A percentile compares a stretch with the other conserved stretches of the same genome.
phyloP scores from a whole-genome alignment of 1,139 yeast genomes.

The Saccharomyces hybrid region DNA sequence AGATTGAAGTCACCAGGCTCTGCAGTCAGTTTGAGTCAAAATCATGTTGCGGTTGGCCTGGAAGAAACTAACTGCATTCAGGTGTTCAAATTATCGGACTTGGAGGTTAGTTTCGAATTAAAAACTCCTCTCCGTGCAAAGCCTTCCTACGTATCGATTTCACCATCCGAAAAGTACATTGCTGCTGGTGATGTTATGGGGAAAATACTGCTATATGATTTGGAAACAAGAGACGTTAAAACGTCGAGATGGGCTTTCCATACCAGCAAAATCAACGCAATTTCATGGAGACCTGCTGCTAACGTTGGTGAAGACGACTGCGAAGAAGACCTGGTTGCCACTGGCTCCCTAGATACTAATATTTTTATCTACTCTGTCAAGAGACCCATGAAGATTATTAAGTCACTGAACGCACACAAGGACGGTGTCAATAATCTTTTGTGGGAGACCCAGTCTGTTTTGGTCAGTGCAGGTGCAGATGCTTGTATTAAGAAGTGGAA shows the following conservation, averaged over 20 bases:
- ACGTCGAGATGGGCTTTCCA: constrained; percentile 97
- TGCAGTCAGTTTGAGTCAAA: constrained; percentile 37
- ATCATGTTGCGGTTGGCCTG: constrained; percentile 47
- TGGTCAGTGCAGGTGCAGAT: constrained; percentile 74
- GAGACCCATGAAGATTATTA: constrained; percentile 69
- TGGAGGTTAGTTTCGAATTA: constrained; percentile 18
- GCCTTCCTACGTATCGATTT: constrained; percentile 56
- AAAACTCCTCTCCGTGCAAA: constrained; percentile 45
- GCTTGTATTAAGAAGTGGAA: constrained; percentile 74
- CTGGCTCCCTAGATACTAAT: constrained; percentile 80
- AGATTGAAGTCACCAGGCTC: constrained; percentile 37
- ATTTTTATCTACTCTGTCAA: constrained; percentile 71
- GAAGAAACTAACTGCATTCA: constrained; percentile 33
- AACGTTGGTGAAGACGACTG: constrained; percentile 48
- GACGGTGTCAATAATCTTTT: constrained; percentile 71
- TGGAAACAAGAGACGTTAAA: constrained; percentile 47
- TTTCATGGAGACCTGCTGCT: constrained; percentile 49
- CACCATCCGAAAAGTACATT: constrained; percentile 59
- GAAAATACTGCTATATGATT: constrained; percentile 63
- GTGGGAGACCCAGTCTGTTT: constrained; percentile 46
- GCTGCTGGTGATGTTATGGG: constrained; percentile 89
- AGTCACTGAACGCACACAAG: constrained; percentile 74
- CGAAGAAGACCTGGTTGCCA: constrained; percentile 63
- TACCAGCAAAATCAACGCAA: constrained; percentile 67
- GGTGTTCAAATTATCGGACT: constrained; percentile 36